A percentile compares a stretch with the other conserved stretches of the same genome.
phyloP scores from a whole-genome alignment of 352 stramenopile species.

The Phytophthora ramorum region DNA sequence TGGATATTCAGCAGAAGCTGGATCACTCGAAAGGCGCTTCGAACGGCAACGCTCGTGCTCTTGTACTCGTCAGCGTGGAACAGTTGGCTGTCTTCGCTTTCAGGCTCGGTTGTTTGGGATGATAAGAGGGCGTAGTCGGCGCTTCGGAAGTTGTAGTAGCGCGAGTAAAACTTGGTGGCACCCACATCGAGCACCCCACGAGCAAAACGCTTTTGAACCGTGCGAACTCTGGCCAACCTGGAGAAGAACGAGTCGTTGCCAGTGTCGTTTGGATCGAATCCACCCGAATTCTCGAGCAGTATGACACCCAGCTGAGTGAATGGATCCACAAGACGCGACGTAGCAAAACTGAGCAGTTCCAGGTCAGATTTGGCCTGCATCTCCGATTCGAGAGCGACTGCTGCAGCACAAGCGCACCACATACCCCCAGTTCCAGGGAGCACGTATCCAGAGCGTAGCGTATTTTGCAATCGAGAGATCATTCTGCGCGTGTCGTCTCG shows the following conservation, averaged over 20 bases:
- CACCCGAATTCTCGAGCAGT: conserved; percentile 29
- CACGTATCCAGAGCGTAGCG: conserved; percentile 23
- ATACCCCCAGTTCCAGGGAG: conserved; percentile 33
- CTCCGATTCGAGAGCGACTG: conserved; percentile 12
- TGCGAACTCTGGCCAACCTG: conserved; percentile 16
- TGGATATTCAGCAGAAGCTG: conserved; percentile 28
- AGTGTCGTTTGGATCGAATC: background rate
- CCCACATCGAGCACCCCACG: conserved; percentile 30
- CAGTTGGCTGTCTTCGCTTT: conserved; percentile 22
- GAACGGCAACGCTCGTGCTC: conserved; percentile 11
- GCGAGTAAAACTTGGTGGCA: conserved; percentile 30
- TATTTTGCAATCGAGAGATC: conserved; percentile 32
- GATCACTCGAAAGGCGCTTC: conserved; percentile 23
- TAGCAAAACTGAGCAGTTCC: conserved; percentile 22
- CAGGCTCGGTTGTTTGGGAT: conserved; percentile 14
- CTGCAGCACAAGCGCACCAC: conserved; percentile 36
- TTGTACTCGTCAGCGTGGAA: conserved; percentile 24
- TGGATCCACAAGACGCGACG: conserved; percentile 5
- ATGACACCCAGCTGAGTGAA: conserved; percentile 27
- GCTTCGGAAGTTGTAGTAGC: conserved; percentile 30
- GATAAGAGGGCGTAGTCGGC: conserved; percentile 20
- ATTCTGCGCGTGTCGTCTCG: conserved; percentile 17
- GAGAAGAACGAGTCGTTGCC: conserved; percentile 26
- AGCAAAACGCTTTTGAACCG: conserved; percentile 25
- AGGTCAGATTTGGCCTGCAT: background rate